phyloP scores from a whole-genome alignment of 495 filamentous ascomycete species.

The Aspergillus incahuasiensis region DNA sequence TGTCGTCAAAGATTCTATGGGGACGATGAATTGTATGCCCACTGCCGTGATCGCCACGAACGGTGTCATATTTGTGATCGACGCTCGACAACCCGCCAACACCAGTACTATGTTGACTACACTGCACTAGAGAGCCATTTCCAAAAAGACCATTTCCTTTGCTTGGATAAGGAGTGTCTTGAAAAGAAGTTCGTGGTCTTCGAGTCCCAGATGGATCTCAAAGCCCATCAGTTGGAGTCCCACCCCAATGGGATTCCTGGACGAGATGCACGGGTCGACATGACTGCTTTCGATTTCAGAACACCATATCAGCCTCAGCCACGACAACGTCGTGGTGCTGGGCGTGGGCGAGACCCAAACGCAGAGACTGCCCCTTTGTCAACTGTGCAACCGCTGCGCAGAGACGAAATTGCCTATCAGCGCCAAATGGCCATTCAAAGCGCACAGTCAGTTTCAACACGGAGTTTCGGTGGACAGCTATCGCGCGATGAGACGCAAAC shows the following conservation, averaged over 20 bases:
- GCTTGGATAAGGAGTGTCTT: conserved; percentile 76
- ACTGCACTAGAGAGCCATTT: conserved; percentile 81
- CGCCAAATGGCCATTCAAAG: conserved; percentile 88
- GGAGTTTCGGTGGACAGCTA: conserved; percentile 79
- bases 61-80: conserved; percentile 93
- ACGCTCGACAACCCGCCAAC: conserved; percentile 59
- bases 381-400: conserved; percentile 73
- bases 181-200: conserved; percentile 99
- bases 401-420: conserved; percentile 91
- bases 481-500: conserved; percentile 50
- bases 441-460: conserved; percentile 68
- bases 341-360: conserved; percentile 70
- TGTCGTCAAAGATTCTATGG: conserved; percentile 91
- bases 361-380: conserved; percentile 72
- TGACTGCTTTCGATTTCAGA: conserved; percentile 78
- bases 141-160: conserved; percentile 79
- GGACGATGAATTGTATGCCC: conserved; percentile 87
- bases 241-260: conserved; percentile 72
- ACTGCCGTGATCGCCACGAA: conserved; percentile 90
- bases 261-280: conserved; percentile 83
- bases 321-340: conserved; percentile 54
- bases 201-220: conserved; percentile 86
- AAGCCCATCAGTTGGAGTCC: conserved; percentile 73
- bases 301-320: conserved; percentile 63
- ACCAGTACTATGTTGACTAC: conserved; percentile 88